Conservation (phyloP, 768 basidiomycete genomes). For the Mycena alexandri region DNA sequence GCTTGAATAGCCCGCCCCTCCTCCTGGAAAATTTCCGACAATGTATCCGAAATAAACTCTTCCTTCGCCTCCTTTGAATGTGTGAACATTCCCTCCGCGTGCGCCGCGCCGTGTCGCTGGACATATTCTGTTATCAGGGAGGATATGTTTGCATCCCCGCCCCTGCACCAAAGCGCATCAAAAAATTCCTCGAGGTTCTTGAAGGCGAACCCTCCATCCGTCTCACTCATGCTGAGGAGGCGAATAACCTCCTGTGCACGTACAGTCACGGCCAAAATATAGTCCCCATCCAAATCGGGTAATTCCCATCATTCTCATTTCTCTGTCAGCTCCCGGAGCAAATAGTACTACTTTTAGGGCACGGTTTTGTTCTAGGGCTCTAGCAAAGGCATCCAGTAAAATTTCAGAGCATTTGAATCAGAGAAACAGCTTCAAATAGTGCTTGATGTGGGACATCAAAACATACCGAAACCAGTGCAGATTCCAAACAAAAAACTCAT, state of each 20-base stretch:
- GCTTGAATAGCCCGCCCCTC: conserved; percentile 29
- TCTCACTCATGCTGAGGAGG: neutral
- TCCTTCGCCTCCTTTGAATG: conserved; percentile 10
- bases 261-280: too few relatives aligned
- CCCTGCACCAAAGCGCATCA: conserved; percentile 13
- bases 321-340: too few relatives aligned
- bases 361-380: too few relatives aligned
- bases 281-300: too few relatives aligned
- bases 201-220: conserved; percentile 19
- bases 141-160: conserved; percentile 17
- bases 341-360: too few relatives aligned
- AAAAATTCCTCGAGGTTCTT: conserved; percentile 15
- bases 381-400: too few relatives aligned
- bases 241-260: conserved; percentile 7
- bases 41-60: neutral
- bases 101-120: conserved; percentile 2
- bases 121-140: neutral
- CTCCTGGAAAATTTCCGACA: conserved; percentile 16
- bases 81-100: conserved; percentile 22
- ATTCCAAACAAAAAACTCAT: too few relatives aligned
- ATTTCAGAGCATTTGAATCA: too few relatives aligned
- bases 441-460: too few relatives aligned
- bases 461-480: too few relatives aligned
- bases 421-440: too few relatives aligned
- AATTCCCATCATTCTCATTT: too few relatives aligned